These are phyloP conservation scores for Lenwebbia sp. DNA, from an alignment of 345 rosid genomes.

Conservation along the genomic window DNA sequence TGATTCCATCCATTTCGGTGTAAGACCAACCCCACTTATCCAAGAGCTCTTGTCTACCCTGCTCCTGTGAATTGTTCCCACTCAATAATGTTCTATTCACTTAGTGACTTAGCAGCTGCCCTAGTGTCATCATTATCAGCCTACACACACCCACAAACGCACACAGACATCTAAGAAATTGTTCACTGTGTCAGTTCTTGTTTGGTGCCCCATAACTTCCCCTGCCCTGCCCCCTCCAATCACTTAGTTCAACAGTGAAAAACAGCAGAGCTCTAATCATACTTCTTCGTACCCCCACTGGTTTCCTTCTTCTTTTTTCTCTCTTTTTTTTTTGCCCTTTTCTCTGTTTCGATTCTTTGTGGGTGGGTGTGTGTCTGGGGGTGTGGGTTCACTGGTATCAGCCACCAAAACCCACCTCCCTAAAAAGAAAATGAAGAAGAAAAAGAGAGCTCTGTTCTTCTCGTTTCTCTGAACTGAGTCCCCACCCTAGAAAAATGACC, in stretches of 20 bases:
- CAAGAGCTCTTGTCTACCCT: neutral
- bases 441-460: neutral
- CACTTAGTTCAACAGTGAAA: neutral
- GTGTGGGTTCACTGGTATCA: neutral
- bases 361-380: neutral
- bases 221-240: neutral
- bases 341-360: neutral
- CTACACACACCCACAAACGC: neutral
- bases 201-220: neutral
- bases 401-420: neutral
- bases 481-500: neutral
- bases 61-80: neutral
- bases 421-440: neutral
- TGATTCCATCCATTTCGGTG: neutral
- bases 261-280: neutral
- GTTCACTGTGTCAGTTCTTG: neutral
- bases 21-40: neutral
- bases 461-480: neutral
- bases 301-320: neutral
- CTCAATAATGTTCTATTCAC: neutral
- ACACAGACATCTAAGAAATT: neutral
- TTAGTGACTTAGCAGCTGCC: neutral
- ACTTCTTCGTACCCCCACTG: neutral
- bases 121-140: neutral
- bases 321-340: neutral